A percentile compares a stretch with the other conserved stretches of the same genome.
Evolutionary conservation across 257 asterid species (phyloP).

Genomic region (Cruciata laevipes): DNA sequence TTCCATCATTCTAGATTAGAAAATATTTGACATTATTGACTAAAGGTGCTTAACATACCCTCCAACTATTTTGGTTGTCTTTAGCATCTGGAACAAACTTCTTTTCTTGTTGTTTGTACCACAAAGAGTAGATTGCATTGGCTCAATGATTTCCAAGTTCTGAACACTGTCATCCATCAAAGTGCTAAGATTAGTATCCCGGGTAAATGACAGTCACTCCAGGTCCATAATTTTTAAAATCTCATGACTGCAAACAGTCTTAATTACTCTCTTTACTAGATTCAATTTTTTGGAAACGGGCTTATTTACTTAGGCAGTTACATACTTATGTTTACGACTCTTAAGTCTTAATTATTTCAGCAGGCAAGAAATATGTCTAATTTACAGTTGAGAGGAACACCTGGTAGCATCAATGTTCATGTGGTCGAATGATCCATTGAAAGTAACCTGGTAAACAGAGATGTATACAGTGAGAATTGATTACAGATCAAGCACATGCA

Average conservation of each 20-base stretch:
- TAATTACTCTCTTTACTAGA: background rate
- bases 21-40: slow-evolving; percentile 8
- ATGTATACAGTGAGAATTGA: slow-evolving; percentile 2
- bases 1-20: background rate
- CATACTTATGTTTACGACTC: background rate
- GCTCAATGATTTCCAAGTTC: slow-evolving; percentile 91
- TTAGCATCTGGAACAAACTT: slow-evolving; percentile 94
- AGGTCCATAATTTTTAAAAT: background rate
- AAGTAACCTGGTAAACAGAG: slow-evolving; percentile 62
- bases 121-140: slow-evolving; percentile 69
- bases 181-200: slow-evolving; percentile 9
- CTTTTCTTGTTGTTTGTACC: slow-evolving; percentile 75
- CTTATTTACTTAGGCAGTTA: background rate
- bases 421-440: slow-evolving; percentile 97
- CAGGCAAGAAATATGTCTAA: slow-evolving; percentile 6
- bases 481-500: background rate
- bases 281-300: background rate
- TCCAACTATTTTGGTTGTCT: slow-evolving; percentile 88
- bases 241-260: slow-evolving; percentile 4
- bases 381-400: slow-evolving; percentile 32
- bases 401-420: slow-evolving; percentile 95
- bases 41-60: slow-evolving; percentile 50
- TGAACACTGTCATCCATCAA: slow-evolving; percentile 62
- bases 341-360: background rate
- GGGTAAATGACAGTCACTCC: background rate